Evolutionary conservation across 257 asterid species (phyloP), one percentile per base, ranked within the genome.

Genomic region (Solanum peruvianum): DNA sequence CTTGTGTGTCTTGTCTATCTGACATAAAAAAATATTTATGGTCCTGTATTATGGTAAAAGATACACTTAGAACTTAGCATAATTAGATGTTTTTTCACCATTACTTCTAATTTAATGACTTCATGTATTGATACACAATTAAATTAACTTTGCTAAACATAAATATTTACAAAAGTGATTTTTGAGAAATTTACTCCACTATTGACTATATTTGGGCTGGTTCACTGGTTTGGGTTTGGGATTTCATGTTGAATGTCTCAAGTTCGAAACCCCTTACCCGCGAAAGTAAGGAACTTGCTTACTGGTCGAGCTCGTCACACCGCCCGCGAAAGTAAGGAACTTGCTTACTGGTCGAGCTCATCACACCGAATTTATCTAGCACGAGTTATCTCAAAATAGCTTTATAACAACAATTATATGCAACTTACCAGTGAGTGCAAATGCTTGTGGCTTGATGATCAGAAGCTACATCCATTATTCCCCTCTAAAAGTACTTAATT

Each of bases 371-470:
- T 5, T 35, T 35, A 35, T 35, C 37, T 35, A 35, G 37, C 0
- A 1, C 37, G 37, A 1, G 7, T 35, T 35, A 35, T 35, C 35
- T 33, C 35, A 33, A 33, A 33, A 33, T 3, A 33, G 35, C 35
- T 33, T 33, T 33, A 15, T 52, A 56, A 58, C 66, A 58, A 58
- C 25, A 20, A 58, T 58, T 20, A 20, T 58, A 20, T 58, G 27
- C 45, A 42, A 37, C 31, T 49, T 62, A 93, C 99, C 98, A 96
- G 95, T 96, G 97, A 83, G 44, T 69, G 95, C 99, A 96, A 90
- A 93, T 89, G 90, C 91, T 91, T 85, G 96, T 92, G 87, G 82
- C 86, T 71, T 88, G 95, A 93, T 88, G 95, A 93, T 95, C 97
- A 88, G 92, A 91, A 92, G 90, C 90, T 89, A 88, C 94, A 85